Conservation (phyloP, 345 rosid genomes). For the Eutrema japonicum region DNA sequence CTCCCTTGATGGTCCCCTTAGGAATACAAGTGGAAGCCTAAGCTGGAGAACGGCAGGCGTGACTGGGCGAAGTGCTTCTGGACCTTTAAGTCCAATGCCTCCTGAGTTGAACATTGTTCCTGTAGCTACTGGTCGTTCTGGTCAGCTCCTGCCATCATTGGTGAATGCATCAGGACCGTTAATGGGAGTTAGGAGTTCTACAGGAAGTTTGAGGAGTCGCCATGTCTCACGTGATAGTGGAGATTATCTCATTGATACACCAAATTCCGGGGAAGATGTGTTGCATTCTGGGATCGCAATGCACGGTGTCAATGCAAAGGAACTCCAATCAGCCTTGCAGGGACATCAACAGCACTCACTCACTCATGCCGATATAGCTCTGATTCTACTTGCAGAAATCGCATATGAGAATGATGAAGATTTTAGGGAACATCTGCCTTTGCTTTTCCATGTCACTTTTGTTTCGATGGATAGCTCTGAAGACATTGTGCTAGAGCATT, state of each 20-base stretch:
- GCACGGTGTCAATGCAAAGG: slow-evolving; percentile 89
- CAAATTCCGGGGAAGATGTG: slow-evolving; percentile 90
- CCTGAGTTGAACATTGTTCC: slow-evolving; percentile 85
- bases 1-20: slow-evolving; percentile 93
- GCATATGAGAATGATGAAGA: slow-evolving; percentile 99
- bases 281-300: slow-evolving; percentile 72
- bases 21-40: slow-evolving; percentile 91
- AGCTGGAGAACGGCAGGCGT: slow-evolving; percentile 95
- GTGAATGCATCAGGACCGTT: slow-evolving; percentile 98
- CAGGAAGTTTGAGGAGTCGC: slow-evolving; percentile 94
- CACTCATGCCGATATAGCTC: slow-evolving; percentile 97
- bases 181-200: slow-evolving; percentile 90
- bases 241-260: slow-evolving; percentile 92
- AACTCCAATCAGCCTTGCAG: slow-evolving; percentile 96
- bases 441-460: slow-evolving; percentile 97
- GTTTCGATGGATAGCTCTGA: slow-evolving; percentile 99
- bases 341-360: slow-evolving; percentile 99
- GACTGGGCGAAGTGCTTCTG: slow-evolving; percentile 86
- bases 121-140: slow-evolving; percentile 85
- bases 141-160: slow-evolving; percentile 83
- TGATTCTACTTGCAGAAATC: slow-evolving; percentile 94
- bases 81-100: slow-evolving; percentile 93
- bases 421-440: slow-evolving; percentile 96
- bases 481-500: slow-evolving; percentile 96
- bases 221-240: slow-evolving; percentile 98